Evolutionary conservation across 345 rosid species (phyloP), one percentile per base, ranked within the genome.

Genomic region (Hibiscus tridactylites): DNA sequence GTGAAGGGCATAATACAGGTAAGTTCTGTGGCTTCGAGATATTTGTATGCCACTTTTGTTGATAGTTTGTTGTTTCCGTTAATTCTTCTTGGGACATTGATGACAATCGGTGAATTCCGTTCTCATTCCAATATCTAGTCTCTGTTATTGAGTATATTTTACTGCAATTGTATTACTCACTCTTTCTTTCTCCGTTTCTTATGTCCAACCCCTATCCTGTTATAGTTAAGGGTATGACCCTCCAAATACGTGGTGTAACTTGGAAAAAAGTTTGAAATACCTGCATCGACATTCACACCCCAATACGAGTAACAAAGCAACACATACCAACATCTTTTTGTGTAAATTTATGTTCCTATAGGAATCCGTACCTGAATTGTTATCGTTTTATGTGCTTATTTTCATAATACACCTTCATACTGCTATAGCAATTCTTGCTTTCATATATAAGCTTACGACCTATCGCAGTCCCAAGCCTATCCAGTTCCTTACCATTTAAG

Each of bases 1-100:
- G 97, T 96, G 50, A 92, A 91, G 86, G 99, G 99, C 70, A 77
- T 96, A 52, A 92, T 92, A 79, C 99, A 95, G 94, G 97, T 88
- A 74, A 79, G 1, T 21, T 69, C 42, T 16, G 53, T 44, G 29
- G 37, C 50, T 47, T 74, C 65, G 49, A 46, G 44, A 21, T 65
- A 37, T 26, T 65, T 65, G 10, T 15, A 50, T 54, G 59, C 9
- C 9, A 0, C 4, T 60, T 33, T 31, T 29, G 9, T 65, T 8
- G 31, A 33, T 59, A 68, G 63, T 15, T 73, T 56, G 16, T 52
- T 75, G 28, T 47, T 68, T 53, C 24, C n/a, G 5, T 29, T 21
- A 29, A 16, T 47, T 49, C n/a, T 29, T 21, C 19, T 59, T n/a
- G 39, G 44, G 26, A 15, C 65, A 13, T 71, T 26, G 21, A 28